Evolutionary conservation across 768 basidiomycete species (phyloP), one percentile per base, ranked within the genome.

Genomic region (Boletus eberwhitei): DNA sequence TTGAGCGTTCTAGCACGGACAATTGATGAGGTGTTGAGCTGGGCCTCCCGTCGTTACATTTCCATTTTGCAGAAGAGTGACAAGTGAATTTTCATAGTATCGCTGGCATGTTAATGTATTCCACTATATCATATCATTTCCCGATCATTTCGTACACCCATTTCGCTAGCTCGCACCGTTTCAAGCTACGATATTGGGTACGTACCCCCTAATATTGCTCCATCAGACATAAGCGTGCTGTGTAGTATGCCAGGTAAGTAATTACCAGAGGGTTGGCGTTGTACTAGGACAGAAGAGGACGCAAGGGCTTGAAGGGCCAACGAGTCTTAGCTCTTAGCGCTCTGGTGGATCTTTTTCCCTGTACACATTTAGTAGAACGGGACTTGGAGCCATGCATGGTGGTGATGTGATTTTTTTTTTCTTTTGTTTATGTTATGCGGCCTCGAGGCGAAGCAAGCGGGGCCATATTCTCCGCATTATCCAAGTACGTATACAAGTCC

Each of bases 371-470:
- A 8, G 37, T n/a, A 13, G 29, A 29, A 9, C 9, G 29, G 29
- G 29, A 29, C n/a, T n/a, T n/a, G n/a, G n/a, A n/a, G n/a, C n/a
- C n/a, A n/a, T n/a, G n/a, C 29, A 29, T 29, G 7, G 29, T 32
- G 24, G 24, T 1, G 24, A 6, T 26, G 31, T 44, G 39, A 34
- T 42, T 49, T 52, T 11, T 19, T 19, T 26, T 19, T 48, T 1
- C 50, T 50, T 64, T 38, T 29, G 39, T 60, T 54, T 57, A 32
- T 49, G 41, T 34, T 54, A 63, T 40, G 49, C 52, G 45, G 55
- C 70, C 68, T 67, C 70, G 70, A 70, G 68, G 70, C 68, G 24
- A 53, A 17, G 34, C 36, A 49, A 54, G 52, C 59, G 50, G 8
- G 42, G 41, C 21, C 58, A 43, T 41, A 21, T 54, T 58, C 51